These are phyloP conservation scores for Claviceps lovelessii DNA, from an alignment of 2,329 filamentous ascomycete genomes.

Conservation along the genomic window DNA sequence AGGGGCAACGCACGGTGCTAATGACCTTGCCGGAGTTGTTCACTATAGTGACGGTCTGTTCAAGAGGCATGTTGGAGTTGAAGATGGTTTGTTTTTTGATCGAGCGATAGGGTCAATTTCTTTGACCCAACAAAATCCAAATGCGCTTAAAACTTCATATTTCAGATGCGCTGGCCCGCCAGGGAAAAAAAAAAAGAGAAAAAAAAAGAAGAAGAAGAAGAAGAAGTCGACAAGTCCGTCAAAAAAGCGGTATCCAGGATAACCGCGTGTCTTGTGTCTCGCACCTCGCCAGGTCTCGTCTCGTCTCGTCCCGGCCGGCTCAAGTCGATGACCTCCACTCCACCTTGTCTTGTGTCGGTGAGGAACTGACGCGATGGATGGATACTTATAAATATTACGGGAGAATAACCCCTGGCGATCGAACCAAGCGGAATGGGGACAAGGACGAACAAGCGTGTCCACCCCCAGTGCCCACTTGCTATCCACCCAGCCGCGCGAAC, in stretches of 20 bases:
- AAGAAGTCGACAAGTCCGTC: neutral
- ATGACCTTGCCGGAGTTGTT: slow-evolving; percentile 86
- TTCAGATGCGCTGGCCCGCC: neutral
- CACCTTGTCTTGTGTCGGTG: no score
- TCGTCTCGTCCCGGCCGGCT: no score
- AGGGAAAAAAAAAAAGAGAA: no score
- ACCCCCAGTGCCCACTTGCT: neutral
- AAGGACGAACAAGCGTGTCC: neutral
- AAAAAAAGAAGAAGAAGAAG: neutral
- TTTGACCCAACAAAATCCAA: neutral
- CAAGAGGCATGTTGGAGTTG: slow-evolving; percentile 24
- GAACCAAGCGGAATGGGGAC: neutral
- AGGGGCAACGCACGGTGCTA: slow-evolving; percentile 52
- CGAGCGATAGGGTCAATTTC: neutral
- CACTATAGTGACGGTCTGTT: slow-evolving; percentile 74
- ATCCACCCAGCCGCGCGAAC: slow-evolving; percentile 1
- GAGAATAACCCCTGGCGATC: no score
- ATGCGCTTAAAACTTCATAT: neutral
- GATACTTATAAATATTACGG: no score
- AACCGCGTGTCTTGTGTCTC: no score
- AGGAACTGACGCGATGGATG: no score
- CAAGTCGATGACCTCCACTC: no score
- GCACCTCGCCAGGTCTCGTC: no score
- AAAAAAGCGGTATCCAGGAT: no score
- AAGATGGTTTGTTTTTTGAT: neutral